Conservation (phyloP, 257 asterid genomes). For the Apocynum venetum region DNA sequence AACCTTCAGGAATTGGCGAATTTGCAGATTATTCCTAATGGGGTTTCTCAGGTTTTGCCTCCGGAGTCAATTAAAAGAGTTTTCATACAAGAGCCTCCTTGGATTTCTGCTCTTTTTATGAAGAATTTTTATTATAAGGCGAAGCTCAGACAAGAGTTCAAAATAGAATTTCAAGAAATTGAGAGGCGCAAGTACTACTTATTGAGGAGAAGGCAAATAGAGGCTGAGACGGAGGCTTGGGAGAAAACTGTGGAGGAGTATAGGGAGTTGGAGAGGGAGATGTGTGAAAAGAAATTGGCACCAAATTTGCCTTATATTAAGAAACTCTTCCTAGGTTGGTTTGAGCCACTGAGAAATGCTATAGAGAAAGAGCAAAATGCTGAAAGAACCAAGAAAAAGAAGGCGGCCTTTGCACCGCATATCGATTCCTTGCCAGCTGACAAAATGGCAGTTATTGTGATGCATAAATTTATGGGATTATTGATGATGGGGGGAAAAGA, state of each 20-base stretch:
- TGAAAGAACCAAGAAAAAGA: conserved; percentile 51
- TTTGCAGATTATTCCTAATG: conserved; percentile 34
- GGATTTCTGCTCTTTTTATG: conserved; percentile 75
- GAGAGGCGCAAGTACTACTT: conserved; percentile 66
- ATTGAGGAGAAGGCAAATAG: conserved; percentile 69
- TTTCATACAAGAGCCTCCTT: conserved; percentile 76
- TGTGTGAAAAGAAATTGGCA: conserved; percentile 93
- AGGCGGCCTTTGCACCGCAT: conserved; percentile 63
- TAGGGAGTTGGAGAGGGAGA: conserved; percentile 77
- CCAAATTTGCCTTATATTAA: conserved; percentile 83
- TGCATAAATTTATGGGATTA: conserved; percentile 89
- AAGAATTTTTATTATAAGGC: conserved; percentile 59
- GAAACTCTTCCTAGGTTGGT: conserved; percentile 83
- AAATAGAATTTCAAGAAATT: conserved; percentile 60
- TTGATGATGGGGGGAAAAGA: conserved; percentile 90
- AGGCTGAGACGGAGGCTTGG: conserved; percentile 95
- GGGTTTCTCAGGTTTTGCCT: conserved; percentile 26
- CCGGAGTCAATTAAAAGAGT: conserved; percentile 40
- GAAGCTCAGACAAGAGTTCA: conserved; percentile 42
- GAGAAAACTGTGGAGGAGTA: conserved; percentile 85
- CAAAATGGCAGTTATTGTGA: conserved; percentile 88
- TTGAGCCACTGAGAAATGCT: conserved; percentile 79
- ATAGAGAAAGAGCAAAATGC: conserved; percentile 69
- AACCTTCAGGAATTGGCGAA: conserved; percentile 13
- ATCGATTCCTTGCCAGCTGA: conserved; percentile 79